Evolutionary conservation across 345 rosid genomes (phyloP).

Genomic region (Tarenaya hassleriana): DNA sequence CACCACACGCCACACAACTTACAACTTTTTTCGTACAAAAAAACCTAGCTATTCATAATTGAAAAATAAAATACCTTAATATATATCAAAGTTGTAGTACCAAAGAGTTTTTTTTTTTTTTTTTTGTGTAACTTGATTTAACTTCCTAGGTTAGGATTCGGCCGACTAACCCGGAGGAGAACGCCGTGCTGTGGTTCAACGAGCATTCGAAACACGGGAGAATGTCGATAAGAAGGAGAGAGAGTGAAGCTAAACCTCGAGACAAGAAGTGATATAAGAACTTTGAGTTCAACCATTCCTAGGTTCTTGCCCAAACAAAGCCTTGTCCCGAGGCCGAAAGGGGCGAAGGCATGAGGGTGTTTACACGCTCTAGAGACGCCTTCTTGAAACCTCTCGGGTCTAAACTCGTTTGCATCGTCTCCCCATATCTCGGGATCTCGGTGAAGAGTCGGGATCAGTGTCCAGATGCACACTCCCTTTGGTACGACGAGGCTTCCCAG

Average conservation of each 20-base stretch:
- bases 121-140: no score
- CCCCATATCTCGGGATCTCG: conserved; percentile 68
- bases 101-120: no score
- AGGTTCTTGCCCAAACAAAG: conserved; percentile 67
- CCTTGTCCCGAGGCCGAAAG: conserved; percentile 76
- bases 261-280: conserved; percentile 50
- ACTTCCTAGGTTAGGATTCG: no score
- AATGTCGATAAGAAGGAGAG: conserved; percentile 57
- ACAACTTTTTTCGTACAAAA: no score
- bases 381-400: conserved; percentile 57
- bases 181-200: conserved; percentile 73
- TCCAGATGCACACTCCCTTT: conserved; percentile 48
- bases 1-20: no score
- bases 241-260: conserved; percentile 57
- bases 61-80: no score
- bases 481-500: conserved; percentile 52
- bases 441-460: conserved; percentile 55
- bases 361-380: conserved; percentile 73
- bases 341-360: conserved; percentile 53
- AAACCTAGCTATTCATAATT: no score
- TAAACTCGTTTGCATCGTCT: conserved; percentile 57
- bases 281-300: conserved; percentile 60
- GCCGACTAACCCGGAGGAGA: conserved; percentile 27
- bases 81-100: no score
- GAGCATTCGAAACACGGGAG: conserved; percentile 62